Percentiles rank a stretch among this genome's conserved stretches.
These are phyloP conservation scores for Lepidopterella palustris DNA, from an alignment of 495 filamentous ascomycete species.

Conservation along the genomic window DNA sequence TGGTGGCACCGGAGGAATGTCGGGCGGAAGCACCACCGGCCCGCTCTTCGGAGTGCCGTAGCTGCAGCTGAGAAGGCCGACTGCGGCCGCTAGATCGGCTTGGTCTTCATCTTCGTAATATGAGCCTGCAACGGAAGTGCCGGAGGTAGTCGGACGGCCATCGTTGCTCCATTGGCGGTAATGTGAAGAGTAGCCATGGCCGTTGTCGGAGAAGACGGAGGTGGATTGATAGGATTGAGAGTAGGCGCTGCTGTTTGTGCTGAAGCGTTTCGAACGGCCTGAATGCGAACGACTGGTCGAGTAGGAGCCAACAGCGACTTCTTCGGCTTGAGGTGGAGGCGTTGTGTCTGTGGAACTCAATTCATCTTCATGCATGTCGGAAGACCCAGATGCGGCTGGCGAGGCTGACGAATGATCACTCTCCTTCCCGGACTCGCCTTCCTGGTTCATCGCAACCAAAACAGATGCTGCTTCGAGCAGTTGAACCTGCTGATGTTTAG, in stretches of 20 bases:
- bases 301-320: conserved; percentile 27
- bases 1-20: conserved; percentile 81
- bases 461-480: conserved; percentile 94
- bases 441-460: conserved; percentile 82
- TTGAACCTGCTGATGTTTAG: conserved; percentile 99
- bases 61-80: conserved; percentile 83
- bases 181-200: conserved; percentile 43
- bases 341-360: conserved; percentile 64
- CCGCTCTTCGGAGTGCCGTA: conserved; percentile 73
- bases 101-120: conserved; percentile 61
- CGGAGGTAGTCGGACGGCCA: conserved; percentile 38
- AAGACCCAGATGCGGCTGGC: conserved; percentile 69
- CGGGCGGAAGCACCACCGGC: conserved; percentile 61
- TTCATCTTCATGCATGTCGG: conserved; percentile 58
- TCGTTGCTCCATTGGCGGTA: conserved; percentile 47
- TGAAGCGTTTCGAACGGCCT: conserved; percentile 51
- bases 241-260: conserved; percentile 60
- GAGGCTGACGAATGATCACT: conserved; percentile 80
- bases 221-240: conserved; percentile 83
- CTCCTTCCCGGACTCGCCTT: conserved; percentile 51
- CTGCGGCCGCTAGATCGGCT: conserved; percentile 71
- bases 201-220: conserved; percentile 42
- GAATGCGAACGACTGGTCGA: conserved; percentile 26
- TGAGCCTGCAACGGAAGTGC: conserved; percentile 40
- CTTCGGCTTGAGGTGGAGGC: conserved; percentile 56